Percentiles rank a stretch among this genome's conserved stretches.
Evolutionary conservation across 257 asterid species (phyloP).

Genomic region (Datura wrightii): DNA sequence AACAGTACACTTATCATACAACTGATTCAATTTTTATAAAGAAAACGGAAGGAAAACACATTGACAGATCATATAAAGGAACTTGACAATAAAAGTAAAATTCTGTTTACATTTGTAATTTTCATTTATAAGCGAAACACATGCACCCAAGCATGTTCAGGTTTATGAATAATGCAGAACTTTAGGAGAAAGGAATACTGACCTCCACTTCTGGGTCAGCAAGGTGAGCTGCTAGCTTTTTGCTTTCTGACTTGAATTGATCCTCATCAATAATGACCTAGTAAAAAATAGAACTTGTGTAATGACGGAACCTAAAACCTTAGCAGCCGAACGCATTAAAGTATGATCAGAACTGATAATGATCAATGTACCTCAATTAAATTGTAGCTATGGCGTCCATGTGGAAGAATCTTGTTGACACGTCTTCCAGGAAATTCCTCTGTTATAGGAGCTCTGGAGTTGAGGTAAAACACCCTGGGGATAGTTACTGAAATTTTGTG

Average conservation of each 20-base stretch:
- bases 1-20: conserved; percentile 7
- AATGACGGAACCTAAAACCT: not conserved
- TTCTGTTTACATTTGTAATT: not conserved
- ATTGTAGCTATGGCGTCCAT: conserved; percentile 81
- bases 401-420: conserved; percentile 92
- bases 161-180: conserved; percentile 16
- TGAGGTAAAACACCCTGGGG: conserved; percentile 90
- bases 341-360: conserved; percentile 17
- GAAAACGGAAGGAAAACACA: not conserved
- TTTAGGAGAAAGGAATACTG: conserved; percentile 31
- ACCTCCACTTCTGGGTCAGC: conserved; percentile 99
- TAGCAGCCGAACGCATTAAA: not conserved
- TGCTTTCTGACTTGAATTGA: conserved; percentile 84
- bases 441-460: conserved; percentile 92
- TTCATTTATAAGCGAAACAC: conserved; percentile 16
- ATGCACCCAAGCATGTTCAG: conserved; percentile 31
- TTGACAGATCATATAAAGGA: conserved; percentile 17
- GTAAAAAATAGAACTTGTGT: conserved; percentile 31
- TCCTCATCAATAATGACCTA: conserved; percentile 91
- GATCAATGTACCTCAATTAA: conserved; percentile 73
- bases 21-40: not conserved
- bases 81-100: conserved; percentile 15
- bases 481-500: conserved; percentile 72
- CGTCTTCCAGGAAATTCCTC: conserved; percentile 97
- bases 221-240: conserved; percentile 88